Evolutionary conservation across 2,329 filamentous ascomycete genomes (phyloP), one percentile per base, ranked within the genome.

Genomic region (Aspergillus cejpii): DNA sequence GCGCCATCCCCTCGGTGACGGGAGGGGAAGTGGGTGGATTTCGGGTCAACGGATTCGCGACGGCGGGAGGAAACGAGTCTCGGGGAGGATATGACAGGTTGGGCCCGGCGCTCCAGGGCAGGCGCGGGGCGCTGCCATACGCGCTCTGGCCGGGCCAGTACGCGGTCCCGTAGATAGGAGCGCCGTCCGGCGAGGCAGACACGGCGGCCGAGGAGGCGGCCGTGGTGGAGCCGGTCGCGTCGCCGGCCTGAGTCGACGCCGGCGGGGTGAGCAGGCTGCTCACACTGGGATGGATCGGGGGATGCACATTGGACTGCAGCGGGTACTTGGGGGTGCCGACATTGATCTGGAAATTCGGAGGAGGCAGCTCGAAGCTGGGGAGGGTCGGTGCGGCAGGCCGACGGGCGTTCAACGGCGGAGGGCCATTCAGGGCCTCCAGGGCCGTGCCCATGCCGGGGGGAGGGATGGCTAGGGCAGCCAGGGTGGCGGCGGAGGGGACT

Each of bases 371-470:
- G 61, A 87, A 86, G 54, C 70, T 77, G 46, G 84, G 83, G 50
- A 89, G 75, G 56, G 78, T 77, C 46, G 78, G 79, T 50, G 84
- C 80, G 60, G 83, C 83, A 60, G 81, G 79, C 66, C 84, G 79
- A 59, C 85, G 79, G 65, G 82, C 76, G 55, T 82, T 79, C 63
- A 89, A 81, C 70, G 83, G 84, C 62, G 77, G 74, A 57, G 78
- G 74, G 58, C 74, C 72, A 65, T 75, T 75, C 71, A 83, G 76
- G 64, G 72, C 71, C 65, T 82, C 78, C 61, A 79, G 68, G 62
- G 75, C 74, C 63, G 77, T 71, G 69, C 79, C 76, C 79, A 83
- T 83, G 64, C 75, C 77, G 62, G 75, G 70, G 63, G 76, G 74
- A 59, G 75, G 76, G 58, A 77, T 73, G 61, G 79, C 76, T 58